Evolutionary conservation across 352 stramenopile species (phyloP), one percentile per base, ranked within the genome.

Genomic region (Phytophthora cactorum): DNA sequence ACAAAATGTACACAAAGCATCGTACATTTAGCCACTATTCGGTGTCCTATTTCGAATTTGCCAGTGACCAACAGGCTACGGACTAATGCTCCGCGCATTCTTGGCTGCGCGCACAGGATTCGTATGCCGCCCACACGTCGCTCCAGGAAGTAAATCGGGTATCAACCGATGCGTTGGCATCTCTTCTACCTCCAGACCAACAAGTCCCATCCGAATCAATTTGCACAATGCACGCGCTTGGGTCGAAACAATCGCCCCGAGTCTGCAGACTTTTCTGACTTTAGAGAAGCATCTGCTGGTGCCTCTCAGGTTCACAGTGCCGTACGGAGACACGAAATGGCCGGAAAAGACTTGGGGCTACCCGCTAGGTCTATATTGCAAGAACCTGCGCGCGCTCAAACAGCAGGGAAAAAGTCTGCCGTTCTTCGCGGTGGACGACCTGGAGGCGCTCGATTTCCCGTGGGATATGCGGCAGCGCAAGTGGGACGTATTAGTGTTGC

Each of bases 391-490:
- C 6, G 17, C 45, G 9, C 51, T 63, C 38, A 75, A 59, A 47
- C 46, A 38, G 6, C 68, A 56, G 29, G 49, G 52, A 5, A 75
- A 66, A 8, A 38, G 71, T 10, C 2, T 62, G 6, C 49, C 55
- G 14, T 67, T 59, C 32, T 70, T 81, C 56, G 58, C 80, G 7
- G 14, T 74, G 0, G 52, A 74, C 22, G 66, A 75, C 47, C 61
- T 88, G 29, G 56, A 79, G 1, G 25, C 39, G 0, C 36, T 88
- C 5, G 59, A 73, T 3, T 88, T 88, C 47, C 63, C 69, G 17
- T 88, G 79, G 79, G 58, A 78, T 62, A 67, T 73, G 29, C 57
- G 44, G 28, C 69, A 86, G 49, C 51, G 55, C 68, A 82, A 74
- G 51, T 86, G 77, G 75, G 45, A 68, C 9, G 53, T 66, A 4